Evolutionary conservation across 140 eudicot species (phyloP).

Genomic region (Bidens hawaiensis): DNA sequence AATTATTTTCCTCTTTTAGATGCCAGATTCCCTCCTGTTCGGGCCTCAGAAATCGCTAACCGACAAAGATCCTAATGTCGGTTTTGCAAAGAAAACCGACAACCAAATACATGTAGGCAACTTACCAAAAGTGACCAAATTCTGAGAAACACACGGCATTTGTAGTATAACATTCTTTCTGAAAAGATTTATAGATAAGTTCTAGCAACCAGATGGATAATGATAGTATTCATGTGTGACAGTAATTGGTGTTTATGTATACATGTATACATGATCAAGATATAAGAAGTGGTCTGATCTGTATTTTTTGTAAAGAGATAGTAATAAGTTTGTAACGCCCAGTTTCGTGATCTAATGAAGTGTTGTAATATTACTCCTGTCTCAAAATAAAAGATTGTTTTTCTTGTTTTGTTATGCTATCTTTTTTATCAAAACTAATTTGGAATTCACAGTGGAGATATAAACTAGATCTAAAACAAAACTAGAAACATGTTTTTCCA

Average conservation of each 20-base stretch:
- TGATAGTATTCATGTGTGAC: constrained; percentile 7
- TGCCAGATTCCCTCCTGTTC: constrained; percentile 22
- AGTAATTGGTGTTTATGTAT: too few species aligned
- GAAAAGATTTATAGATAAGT: constrained; percentile 29
- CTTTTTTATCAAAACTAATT: not conserved
- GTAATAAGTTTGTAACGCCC: constrained; percentile 2
- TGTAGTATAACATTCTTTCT: constrained; percentile 21
- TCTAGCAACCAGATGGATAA: constrained; percentile 15
- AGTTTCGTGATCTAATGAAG: not conserved
- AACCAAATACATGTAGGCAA: constrained; percentile 6
- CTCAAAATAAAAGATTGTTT: not conserved
- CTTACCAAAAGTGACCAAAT: not conserved
- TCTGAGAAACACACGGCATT: constrained; percentile 4
- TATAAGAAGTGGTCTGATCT: not conserved
- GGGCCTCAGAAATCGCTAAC: constrained; percentile 43
- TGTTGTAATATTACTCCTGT: not conserved
- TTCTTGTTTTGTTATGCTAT: not conserved
- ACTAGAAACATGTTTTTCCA: not conserved
- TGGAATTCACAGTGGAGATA: not conserved
- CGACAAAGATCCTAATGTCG: constrained; percentile 20
- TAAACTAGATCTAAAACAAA: not conserved
- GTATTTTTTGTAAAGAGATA: constrained; percentile 16
- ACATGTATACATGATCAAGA: too few species aligned
- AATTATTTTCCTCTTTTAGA: constrained; percentile 23
- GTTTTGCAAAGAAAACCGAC: constrained; percentile 11